A percentile compares a stretch with the other conserved stretches of the same genome.
Evolutionary conservation across 805 yeast genomes (phyloP).

Genomic region (Starmerella riodocensis): DNA sequence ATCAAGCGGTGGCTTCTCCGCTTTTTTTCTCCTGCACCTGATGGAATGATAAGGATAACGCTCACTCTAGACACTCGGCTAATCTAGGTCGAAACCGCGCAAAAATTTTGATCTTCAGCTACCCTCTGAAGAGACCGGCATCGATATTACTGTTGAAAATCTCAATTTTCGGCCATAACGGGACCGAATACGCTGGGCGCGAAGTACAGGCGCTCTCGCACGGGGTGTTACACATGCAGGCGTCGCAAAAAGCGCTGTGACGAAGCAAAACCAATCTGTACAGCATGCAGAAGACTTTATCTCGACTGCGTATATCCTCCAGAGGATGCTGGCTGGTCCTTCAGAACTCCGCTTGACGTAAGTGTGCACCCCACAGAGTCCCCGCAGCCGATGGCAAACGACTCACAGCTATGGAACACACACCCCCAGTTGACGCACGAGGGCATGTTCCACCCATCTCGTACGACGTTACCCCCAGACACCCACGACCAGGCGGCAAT

Average conservation of each 20-base stretch:
- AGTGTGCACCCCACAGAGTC: not conserved
- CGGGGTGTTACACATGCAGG: constrained; percentile 69
- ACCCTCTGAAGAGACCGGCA: no score
- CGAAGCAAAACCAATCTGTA: constrained; percentile 53
- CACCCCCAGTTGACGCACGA: constrained; percentile 8
- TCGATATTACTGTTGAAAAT: not conserved
- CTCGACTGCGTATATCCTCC: constrained; percentile 60
- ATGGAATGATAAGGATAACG: no score
- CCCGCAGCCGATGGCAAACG: not conserved
- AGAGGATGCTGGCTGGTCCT: not conserved
- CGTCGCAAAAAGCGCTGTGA: constrained; percentile 66
- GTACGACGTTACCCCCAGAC: not conserved
- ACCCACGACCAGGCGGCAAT: not conserved
- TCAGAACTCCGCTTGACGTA: no score
- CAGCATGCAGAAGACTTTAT: constrained; percentile 52
- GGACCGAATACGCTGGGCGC: not conserved
- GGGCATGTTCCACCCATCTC: not conserved
- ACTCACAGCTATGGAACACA: not conserved
- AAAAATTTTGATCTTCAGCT: no score
- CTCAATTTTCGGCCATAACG: not conserved
- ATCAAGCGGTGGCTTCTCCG: no score
- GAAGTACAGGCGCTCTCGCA: constrained; percentile 18
- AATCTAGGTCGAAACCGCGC: no score
- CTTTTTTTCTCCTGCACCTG: no score
- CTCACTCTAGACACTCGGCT: no score